Evolutionary conservation across 768 basidiomycete species (phyloP), one percentile per base, ranked within the genome.

Genomic region (Suillus ampliporus): DNA sequence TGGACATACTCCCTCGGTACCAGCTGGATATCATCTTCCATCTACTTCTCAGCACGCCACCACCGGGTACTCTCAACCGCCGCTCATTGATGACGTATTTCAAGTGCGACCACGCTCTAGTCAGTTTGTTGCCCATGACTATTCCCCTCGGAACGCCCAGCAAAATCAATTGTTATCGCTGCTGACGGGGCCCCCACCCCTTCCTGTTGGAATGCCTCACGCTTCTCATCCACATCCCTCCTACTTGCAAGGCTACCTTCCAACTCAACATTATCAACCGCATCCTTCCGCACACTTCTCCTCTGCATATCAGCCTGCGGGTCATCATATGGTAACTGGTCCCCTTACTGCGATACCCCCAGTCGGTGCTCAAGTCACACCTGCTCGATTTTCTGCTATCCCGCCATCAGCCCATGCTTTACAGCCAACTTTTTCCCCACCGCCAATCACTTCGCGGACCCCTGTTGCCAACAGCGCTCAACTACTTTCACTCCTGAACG

Each of bases 51-150:
- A 67, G 60, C 34, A 43, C 38, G 7, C 62, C 63, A 37, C 28
- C 58, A 6, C 56, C 57, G 35, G 31, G 50, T 6, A 58, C 26
- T 17, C 64, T 62, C 13, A 21, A 56, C 47, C 54, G 58, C 48
- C 62, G 52, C 43, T 41, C 65, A 21, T 28, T 41, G 19, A 21
- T 44, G 56, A 63, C 26, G 74, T 68, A 78, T 79, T 80, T 56
- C 82, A 84, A 71, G 73, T 79, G 23, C 77, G 86, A 59, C 76
- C 86, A 38, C 77, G 75, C 58, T 84, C 84, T 11, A 83, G 82
- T 63, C 82, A 84, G 60, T 72, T 38, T 38, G 9, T 80, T 26
- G 74, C 75, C 54, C 80, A 79, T 60, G 77, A 76, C 19, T 51
- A 60, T 7, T 44, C 67, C n/a, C 43, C 57, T 57, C 26, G 58